Base-by-base conservation (phyloP, 352 stramenopile species). In the Phytophthora ohioensis region DNA sequence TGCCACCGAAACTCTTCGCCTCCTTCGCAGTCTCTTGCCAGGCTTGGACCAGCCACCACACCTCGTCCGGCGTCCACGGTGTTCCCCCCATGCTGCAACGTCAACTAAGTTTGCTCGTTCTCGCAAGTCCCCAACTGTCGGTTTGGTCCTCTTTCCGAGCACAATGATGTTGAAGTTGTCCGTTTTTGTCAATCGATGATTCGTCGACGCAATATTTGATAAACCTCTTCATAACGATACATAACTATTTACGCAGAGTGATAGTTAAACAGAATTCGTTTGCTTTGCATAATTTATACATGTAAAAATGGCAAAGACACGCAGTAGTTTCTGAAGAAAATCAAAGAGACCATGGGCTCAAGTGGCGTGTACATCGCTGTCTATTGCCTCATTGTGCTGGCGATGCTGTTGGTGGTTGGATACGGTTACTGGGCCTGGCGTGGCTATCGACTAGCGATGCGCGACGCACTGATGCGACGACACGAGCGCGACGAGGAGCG, bases 301-400 rank as follows among this genome's bases (percentile, higher is more conserved):
- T 27, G 21, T 27, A 27, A 27, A 27, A 27, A 2, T 27, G 21
- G 17, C 45, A 34, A n/a, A 34, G 45, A 34, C 35, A 51, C 45
- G 21, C 21, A 51, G 7, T 21, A 31, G 21, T 21, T 21, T 21
- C 21, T 51, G 2, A 36, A 38, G 46, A 36, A 38, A 3, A 34
- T 15, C 17, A 51, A 53, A 2, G 10, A 48, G 10, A 48, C 12
- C n/a, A 75, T 71, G 49, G 49, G 62, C 51, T 43, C 56, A 11
- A 67, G 54, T 38, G 59, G 55, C 30, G 69, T 52, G 45, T 80
- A 71, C 69, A 61, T 75, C 51, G 51, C 64, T 17, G 59, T 77
- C 8, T 81, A 81, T 51, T 78, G 70, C 65, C 42, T 81, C 15
- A 47, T 73, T n/a, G 42, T 81, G 41, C 53, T 76, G 13, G 70